Evolutionary conservation across 441 rosid genomes (phyloP).

Genomic region (Populus hybrid): DNA sequence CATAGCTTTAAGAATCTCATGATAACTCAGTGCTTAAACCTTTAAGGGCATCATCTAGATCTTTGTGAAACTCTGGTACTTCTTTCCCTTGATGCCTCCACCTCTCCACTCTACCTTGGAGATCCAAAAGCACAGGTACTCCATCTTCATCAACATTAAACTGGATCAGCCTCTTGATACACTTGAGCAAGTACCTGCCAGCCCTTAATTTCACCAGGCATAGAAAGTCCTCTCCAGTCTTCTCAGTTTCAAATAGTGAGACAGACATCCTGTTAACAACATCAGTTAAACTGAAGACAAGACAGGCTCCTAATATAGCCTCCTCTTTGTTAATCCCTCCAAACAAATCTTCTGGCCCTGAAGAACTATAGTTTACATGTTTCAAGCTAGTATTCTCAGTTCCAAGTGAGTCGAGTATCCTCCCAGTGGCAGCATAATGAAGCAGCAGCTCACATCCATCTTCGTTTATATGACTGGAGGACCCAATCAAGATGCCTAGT

Average conservation of each 20-base stretch:
- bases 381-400: slow-evolving; percentile 19
- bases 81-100: slow-evolving; percentile 62
- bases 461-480: slow-evolving; percentile 36
- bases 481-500: slow-evolving; percentile 54
- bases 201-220: slow-evolving; percentile 53
- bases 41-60: slow-evolving; percentile 40
- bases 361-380: slow-evolving; percentile 22
- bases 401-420: slow-evolving; percentile 24
- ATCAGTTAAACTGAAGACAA: slow-evolving; percentile 59
- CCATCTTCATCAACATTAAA: slow-evolving; percentile 35
- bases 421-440: slow-evolving; percentile 69
- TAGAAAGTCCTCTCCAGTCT: slow-evolving; percentile 38
- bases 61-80: slow-evolving; percentile 31
- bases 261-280: slow-evolving; percentile 51
- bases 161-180: slow-evolving; percentile 48
- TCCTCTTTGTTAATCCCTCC: slow-evolving; percentile 35
- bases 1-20: background rate
- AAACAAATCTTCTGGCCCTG: slow-evolving; percentile 16
- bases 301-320: slow-evolving; percentile 49
- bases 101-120: slow-evolving; percentile 42
- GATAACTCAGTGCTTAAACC: slow-evolving; percentile 31
- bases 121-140: slow-evolving; percentile 41
- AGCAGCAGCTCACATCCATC: slow-evolving; percentile 57
- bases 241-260: slow-evolving; percentile 50
- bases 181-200: slow-evolving; percentile 54